Base-by-base conservation (phyloP, 148 eudicot species). In the Silene uniflora region DNA sequence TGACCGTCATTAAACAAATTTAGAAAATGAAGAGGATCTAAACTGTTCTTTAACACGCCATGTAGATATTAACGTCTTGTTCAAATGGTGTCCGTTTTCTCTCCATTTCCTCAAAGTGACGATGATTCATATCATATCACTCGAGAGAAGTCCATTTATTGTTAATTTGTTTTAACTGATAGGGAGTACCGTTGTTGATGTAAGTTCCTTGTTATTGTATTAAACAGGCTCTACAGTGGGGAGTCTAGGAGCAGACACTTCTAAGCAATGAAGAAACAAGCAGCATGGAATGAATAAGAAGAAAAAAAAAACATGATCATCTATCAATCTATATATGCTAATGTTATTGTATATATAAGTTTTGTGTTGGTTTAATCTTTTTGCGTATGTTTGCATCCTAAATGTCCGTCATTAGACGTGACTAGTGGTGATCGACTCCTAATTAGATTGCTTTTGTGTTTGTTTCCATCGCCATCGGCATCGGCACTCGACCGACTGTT, bases 211-310 rank as follows among this genome's bases (percentile, higher is more conserved):
- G 3, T 23, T 66, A 60, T 0, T 54, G 10, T 17, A 25, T 52
- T 3, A 1, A 22, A 49, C 89, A 91, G 97, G 97, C 91, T 89
- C 68, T 89, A 91, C 88, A 89, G 91, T 71, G 87, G 81, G 39
- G 97, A 91, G 10, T 86, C 88, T 10, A 86, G 86, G 87, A 88
- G 91, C 91, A 83, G 83, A 80, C 87, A 86, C 75, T 16, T 71
- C 73, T 62, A 47, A 69, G 17, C 25, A 3, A 2, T 25, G 73
- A 72, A 21, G 66, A 39, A 12, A 17, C 18, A 32, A 29, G 14
- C 16, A 21, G 58, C 18, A 6, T 17, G 35, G 16, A 27, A 19
- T 47, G 54, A 5, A 3, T 11, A 22, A 9, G 69, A 62, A 27
- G 22, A 62, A 16, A 55, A 46, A 14, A 42, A 22, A 0, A 12